A percentile compares a stretch with the other conserved stretches of the same genome.
Conservation (phyloP, 805 yeast genomes). For the Saccharomycopsis oosterbeekiorum region DNA sequence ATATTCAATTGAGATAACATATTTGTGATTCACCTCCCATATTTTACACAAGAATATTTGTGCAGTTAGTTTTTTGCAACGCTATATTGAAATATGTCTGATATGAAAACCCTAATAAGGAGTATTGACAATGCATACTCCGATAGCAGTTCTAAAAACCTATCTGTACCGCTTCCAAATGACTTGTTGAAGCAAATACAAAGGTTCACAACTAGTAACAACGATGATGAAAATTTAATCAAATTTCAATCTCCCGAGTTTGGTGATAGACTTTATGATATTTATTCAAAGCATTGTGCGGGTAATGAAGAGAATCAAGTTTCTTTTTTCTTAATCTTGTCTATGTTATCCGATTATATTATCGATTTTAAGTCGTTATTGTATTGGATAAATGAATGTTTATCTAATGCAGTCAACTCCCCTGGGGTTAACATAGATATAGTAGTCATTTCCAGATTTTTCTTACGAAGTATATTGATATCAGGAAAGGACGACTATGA, state of each 20-base stretch:
- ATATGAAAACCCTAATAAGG: slow-evolving; percentile 5
- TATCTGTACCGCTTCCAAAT: slow-evolving; percentile 6
- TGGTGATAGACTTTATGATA: slow-evolving; percentile 4
- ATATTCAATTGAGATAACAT: too few species aligned
- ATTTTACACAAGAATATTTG: too few species aligned
- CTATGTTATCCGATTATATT: slow-evolving; percentile 7
- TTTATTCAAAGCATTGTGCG: not conserved
- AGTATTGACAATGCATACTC: slow-evolving; percentile 10
- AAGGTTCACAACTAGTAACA: not conserved
- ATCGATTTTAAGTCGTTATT: slow-evolving; percentile 5
- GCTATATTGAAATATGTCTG: too few species aligned
- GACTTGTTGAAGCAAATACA: slow-evolving; percentile 2
- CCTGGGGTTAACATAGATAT: slow-evolving; percentile 15
- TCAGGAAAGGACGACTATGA: not conserved
- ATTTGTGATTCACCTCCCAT: too few species aligned
- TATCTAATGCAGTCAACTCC: slow-evolving; percentile 18
- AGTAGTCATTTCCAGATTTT: slow-evolving; percentile 11
- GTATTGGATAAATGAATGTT: slow-evolving; percentile 14
- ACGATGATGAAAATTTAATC: slow-evolving; percentile 5
- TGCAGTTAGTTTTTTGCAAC: too few species aligned
- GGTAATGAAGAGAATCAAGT: slow-evolving; percentile 8
- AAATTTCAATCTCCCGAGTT: not conserved
- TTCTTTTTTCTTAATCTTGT: slow-evolving; percentile 8
- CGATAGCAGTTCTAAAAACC: not conserved
- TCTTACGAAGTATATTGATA: slow-evolving; percentile 5